These are phyloP conservation scores for Botrytis cinerea DNA, from an alignment of 2,329 filamentous ascomycete genomes.

Conservation along the genomic window DNA sequence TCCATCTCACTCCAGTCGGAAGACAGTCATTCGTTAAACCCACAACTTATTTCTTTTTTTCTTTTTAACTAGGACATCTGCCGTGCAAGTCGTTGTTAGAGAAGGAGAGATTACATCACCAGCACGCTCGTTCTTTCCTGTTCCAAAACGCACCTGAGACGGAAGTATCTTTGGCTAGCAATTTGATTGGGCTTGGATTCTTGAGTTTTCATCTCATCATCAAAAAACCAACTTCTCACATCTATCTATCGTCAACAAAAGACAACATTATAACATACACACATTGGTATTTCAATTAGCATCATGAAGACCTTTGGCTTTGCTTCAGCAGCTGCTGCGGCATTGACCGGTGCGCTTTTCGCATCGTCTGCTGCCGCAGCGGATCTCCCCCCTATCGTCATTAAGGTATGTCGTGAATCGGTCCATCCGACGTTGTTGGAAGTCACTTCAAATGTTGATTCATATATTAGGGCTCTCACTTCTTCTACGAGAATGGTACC, in stretches of 20 bases:
- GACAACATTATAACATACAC: slow-evolving; percentile 32
- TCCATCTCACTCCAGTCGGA: not conserved
- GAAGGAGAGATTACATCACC: slow-evolving; percentile 2
- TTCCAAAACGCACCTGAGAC: slow-evolving; percentile 12
- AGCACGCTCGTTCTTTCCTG: slow-evolving; percentile 14
- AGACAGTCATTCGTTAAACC: slow-evolving; percentile 15
- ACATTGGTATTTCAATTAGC: slow-evolving; percentile 19
- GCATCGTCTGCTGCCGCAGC: slow-evolving; percentile 51
- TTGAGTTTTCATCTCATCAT: not conserved
- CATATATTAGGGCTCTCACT: slow-evolving; percentile 40
- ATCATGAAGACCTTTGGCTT: slow-evolving; percentile 57
- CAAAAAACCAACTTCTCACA: slow-evolving; percentile 8
- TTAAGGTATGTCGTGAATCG: slow-evolving; percentile 41
- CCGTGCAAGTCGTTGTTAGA: slow-evolving; percentile 11
- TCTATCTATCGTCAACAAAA: slow-evolving; percentile 11
- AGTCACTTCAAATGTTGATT: slow-evolving; percentile 19
- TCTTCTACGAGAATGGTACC: slow-evolving; percentile 57
- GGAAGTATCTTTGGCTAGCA: not conserved
- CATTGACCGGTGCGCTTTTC: slow-evolving; percentile 55
- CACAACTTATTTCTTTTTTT: not conserved
- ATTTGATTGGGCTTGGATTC: not conserved
- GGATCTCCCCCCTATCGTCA: slow-evolving; percentile 56
- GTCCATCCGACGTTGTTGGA: not conserved
- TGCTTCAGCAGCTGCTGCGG: slow-evolving; percentile 45
- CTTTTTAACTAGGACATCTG: not conserved